These are phyloP conservation scores for Cyclotella distinguenda DNA, from an alignment of 108 stramenopile species.

Conservation along the genomic window DNA sequence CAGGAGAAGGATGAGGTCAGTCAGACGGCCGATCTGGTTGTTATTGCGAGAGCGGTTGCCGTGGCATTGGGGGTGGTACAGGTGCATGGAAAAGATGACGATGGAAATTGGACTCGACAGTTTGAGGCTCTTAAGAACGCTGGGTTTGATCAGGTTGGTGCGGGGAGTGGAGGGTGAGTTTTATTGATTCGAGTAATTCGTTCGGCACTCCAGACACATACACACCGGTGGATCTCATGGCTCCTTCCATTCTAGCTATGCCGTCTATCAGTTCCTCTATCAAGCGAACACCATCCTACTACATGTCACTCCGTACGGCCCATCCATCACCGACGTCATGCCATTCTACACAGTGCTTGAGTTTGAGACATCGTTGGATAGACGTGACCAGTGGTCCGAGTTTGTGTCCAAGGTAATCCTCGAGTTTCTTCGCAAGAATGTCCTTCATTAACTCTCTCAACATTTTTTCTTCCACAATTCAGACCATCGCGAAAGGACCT, in stretches of 20 bases:
- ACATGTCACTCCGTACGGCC: slow-evolving; percentile 75
- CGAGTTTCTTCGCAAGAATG: background rate
- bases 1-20: slow-evolving; percentile 60
- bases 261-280: slow-evolving; percentile 45
- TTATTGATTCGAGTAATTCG: too few relatives aligned
- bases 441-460: background rate
- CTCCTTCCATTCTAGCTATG: slow-evolving; percentile 45
- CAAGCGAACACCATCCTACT: slow-evolving; percentile 38
- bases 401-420: slow-evolving; percentile 21
- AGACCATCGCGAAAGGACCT: slow-evolving; percentile 25
- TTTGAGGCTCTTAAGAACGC: slow-evolving; percentile 31
- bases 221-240: background rate
- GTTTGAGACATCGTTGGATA: slow-evolving; percentile 36
- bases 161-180: slow-evolving; percentile 31
- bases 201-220: too few relatives aligned
- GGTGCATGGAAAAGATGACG: slow-evolving; percentile 23
- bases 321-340: slow-evolving; percentile 64
- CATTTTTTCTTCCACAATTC: background rate
- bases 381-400: slow-evolving; percentile 37
- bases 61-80: slow-evolving; percentile 58
- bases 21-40: slow-evolving; percentile 50
- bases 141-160: slow-evolving; percentile 44
- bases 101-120: slow-evolving; percentile 10
- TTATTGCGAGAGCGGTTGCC: slow-evolving; percentile 57
- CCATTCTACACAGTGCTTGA: slow-evolving; percentile 69